Evolutionary conservation across 805 yeast genomes (phyloP).

Genomic region (Clavispora carvajalis): DNA sequence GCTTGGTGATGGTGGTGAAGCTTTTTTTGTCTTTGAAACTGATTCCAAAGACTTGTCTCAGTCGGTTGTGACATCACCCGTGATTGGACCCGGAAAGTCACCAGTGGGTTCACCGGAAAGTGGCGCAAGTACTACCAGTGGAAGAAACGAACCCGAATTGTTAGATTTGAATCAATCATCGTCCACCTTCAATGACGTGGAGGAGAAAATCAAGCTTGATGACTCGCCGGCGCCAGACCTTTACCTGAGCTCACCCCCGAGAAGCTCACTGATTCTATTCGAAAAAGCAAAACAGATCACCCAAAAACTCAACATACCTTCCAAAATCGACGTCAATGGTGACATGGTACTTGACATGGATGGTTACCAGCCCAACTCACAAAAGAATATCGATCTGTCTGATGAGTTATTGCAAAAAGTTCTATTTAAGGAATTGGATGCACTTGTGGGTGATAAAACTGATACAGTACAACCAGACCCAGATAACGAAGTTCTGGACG

Average conservation of each 20-base stretch:
- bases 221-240: constrained; percentile 13
- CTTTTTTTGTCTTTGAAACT: constrained; percentile 93
- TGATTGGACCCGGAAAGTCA: constrained; percentile 60
- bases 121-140: constrained; percentile 3
- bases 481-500: constrained; percentile 12
- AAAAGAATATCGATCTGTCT: constrained; percentile 67
- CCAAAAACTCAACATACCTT: constrained; percentile 74
- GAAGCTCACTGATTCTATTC: constrained; percentile 30
- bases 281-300: constrained; percentile 62
- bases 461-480: constrained; percentile 7
- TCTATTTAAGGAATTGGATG: constrained; percentile 63
- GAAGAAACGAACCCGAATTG: constrained; percentile 25
- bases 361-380: constrained; percentile 83
- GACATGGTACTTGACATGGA: constrained; percentile 89
- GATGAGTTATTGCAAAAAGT: constrained; percentile 72
- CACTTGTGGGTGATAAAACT: constrained; percentile 15
- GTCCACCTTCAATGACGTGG: constrained; percentile 18
- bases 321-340: constrained; percentile 83
- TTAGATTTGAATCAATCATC: constrained; percentile 27
- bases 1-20: constrained; percentile 96
- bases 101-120: constrained; percentile 41
- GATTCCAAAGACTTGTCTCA: constrained; percentile 58
- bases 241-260: constrained; percentile 4
- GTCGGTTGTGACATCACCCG: constrained; percentile 82
- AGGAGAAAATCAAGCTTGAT: constrained; percentile 23